A percentile compares a stretch with the other conserved stretches of the same genome.
These are phyloP conservation scores for Fulvia fulva DNA, from an alignment of 2,329 filamentous ascomycete species.

Conservation along the genomic window DNA sequence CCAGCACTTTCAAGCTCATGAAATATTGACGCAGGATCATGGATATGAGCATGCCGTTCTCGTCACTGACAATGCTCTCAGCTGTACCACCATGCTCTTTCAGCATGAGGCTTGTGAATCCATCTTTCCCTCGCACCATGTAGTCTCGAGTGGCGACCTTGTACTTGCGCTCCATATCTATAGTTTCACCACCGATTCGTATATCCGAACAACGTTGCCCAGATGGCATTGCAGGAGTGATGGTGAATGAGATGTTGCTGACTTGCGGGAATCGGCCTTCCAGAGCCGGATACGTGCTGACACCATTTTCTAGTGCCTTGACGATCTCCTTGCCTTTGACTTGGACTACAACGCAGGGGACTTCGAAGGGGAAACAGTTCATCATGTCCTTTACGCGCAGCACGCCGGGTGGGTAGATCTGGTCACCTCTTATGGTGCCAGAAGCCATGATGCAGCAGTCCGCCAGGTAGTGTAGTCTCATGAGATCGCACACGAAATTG, in stretches of 20 bases:
- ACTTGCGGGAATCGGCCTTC: conserved; percentile 84
- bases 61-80: conserved; percentile 76
- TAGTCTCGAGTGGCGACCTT: conserved; percentile 77
- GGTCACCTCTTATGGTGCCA: conserved; percentile 82
- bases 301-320: conserved; percentile 79
- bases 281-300: conserved; percentile 74
- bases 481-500: conserved; percentile 89
- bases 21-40: conserved; percentile 89
- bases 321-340: conserved; percentile 68
- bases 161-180: conserved; percentile 64
- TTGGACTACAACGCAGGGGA: conserved; percentile 75
- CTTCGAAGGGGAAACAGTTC: conserved; percentile 75
- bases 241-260: conserved; percentile 73
- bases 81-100: conserved; percentile 70
- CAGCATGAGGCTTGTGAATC: conserved; percentile 72
- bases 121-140: conserved; percentile 77
- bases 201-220: conserved; percentile 62
- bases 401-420: conserved; percentile 78
- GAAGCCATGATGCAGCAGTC: conserved; percentile 83
- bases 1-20: conserved; percentile 75
- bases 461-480: conserved; percentile 75
- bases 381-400: conserved; percentile 59
- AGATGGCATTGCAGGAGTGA: conserved; percentile 59
- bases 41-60: conserved; percentile 81
- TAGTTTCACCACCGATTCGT: conserved; percentile 56